These are phyloP conservation scores for Aspergillus chevalieri DNA, from an alignment of 2,329 filamentous ascomycete species.

Conservation along the genomic window DNA sequence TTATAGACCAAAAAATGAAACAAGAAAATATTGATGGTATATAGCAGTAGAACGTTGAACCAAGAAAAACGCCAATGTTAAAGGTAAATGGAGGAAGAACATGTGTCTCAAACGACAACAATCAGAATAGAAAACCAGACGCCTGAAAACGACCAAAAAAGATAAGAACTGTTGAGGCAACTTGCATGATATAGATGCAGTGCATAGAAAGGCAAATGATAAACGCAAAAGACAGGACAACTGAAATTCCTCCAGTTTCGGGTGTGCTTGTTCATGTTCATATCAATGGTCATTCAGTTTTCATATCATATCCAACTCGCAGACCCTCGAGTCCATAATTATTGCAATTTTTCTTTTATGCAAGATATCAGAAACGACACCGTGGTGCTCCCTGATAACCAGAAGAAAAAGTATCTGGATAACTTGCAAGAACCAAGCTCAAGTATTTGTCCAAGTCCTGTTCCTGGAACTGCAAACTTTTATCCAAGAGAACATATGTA, in stretches of 20 bases:
- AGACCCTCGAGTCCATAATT: neutral
- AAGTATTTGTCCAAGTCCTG: neutral
- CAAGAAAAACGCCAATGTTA: conserved; percentile 3
- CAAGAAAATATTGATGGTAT: conserved; percentile 3
- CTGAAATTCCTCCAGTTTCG: neutral
- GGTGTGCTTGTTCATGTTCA: conserved; percentile 11
- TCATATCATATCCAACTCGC: conserved; percentile 11
- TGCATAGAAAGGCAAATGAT: conserved; percentile 4
- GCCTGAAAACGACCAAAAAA: neutral
- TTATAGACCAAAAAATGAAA: conserved; percentile 2
- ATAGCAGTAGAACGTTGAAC: conserved; percentile 2
- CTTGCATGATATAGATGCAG: neutral
- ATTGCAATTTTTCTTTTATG: neutral
- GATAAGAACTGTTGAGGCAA: neutral
- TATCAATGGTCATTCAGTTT: conserved; percentile 15
- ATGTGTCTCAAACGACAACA: neutral
- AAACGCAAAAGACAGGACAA: conserved; percentile 3
- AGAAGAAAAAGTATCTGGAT: neutral
- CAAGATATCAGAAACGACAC: neutral
- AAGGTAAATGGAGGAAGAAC: neutral
- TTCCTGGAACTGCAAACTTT: neutral
- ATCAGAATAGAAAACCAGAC: neutral
- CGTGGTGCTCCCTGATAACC: neutral
- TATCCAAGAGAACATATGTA: too few relatives aligned
- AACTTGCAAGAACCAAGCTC: neutral